Evolutionary conservation across 2,329 filamentous ascomycete species (phyloP).

Genomic region (Tolypocladium cylindrosporum): DNA sequence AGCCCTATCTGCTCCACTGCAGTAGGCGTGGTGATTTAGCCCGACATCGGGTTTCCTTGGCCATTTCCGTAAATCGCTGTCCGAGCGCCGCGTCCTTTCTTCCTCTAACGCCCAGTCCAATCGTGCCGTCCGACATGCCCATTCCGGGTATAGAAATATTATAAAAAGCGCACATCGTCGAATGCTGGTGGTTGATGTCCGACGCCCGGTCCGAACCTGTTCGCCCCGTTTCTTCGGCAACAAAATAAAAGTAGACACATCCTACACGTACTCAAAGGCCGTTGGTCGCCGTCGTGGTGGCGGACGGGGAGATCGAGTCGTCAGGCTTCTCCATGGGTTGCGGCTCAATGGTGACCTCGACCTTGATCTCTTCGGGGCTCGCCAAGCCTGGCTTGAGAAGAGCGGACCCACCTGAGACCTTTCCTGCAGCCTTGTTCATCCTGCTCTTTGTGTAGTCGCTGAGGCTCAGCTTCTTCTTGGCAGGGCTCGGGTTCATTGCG

Average conservation of each 20-base stretch:
- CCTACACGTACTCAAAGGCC: slow-evolving; percentile 14
- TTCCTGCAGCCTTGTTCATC: slow-evolving; percentile 41
- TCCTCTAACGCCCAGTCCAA: not conserved
- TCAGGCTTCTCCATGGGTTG: slow-evolving; percentile 17
- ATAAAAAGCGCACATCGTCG: not conserved
- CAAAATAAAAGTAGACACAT: slow-evolving; percentile 8
- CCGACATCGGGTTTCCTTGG: not conserved
- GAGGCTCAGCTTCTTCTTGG: slow-evolving; percentile 58
- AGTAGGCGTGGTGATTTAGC: not conserved
- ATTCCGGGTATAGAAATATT: not conserved
- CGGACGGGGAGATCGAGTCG: slow-evolving; percentile 11
- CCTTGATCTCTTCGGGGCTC: slow-evolving; percentile 25
- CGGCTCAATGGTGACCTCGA: slow-evolving; percentile 22
- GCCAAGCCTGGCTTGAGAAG: slow-evolving; percentile 23
- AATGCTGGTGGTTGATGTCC: not conserved
- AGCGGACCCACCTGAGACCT: slow-evolving; percentile 16
- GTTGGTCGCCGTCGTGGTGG: slow-evolving; percentile 14
- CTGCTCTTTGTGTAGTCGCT: slow-evolving; percentile 55
- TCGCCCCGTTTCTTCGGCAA: not conserved
- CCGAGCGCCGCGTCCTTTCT: not conserved
- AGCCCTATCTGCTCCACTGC: not conserved
- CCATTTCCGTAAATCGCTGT: not conserved
- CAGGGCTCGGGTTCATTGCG: slow-evolving; percentile 42
- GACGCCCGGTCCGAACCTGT: not conserved
- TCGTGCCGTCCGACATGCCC: not conserved